These are phyloP conservation scores for Candida dubliniensis DNA, from an alignment of 1,139 yeast species.

Conservation along the genomic window DNA sequence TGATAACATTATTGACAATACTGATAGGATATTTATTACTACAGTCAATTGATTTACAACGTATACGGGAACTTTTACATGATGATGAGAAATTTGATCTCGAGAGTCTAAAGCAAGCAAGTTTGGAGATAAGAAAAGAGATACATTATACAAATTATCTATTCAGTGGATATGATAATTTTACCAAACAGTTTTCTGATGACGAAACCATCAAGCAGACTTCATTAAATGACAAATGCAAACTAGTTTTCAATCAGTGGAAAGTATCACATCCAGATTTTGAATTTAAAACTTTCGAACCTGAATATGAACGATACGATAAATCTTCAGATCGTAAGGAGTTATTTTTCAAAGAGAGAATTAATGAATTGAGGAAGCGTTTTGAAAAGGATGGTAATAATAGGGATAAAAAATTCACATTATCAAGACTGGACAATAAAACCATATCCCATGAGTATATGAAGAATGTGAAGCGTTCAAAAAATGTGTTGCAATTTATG, in stretches of 20 bases:
- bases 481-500: slow-evolving; percentile 29
- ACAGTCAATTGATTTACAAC: slow-evolving; percentile 3
- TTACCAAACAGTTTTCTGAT: slow-evolving; percentile 16
- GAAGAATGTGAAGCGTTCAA: slow-evolving; percentile 18
- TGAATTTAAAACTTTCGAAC: slow-evolving; percentile 20
- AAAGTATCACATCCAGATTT: slow-evolving; percentile 24
- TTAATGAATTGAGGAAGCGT: slow-evolving; percentile 6
- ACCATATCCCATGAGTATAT: slow-evolving; percentile 21
- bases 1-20: slow-evolving; percentile 2
- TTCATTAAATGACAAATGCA: slow-evolving; percentile 29
- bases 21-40: slow-evolving; percentile 4
- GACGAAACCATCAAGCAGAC: slow-evolving; percentile 14
- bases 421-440: slow-evolving; percentile 17
- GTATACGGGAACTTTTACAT: slow-evolving; percentile 1
- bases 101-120: slow-evolving; percentile 14
- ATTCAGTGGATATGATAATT: slow-evolving; percentile 25
- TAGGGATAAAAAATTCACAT: neutral
- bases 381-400: slow-evolving; percentile 15
- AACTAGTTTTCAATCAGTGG: slow-evolving; percentile 28
- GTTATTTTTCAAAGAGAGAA: slow-evolving; percentile 9
- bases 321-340: slow-evolving; percentile 26
- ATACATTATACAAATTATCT: slow-evolving; percentile 35
- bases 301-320: slow-evolving; percentile 21
- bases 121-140: slow-evolving; percentile 17
- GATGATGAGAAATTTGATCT: slow-evolving; percentile 10